phyloP scores from a whole-genome alignment of 1,284 basidiomycete genomes.

The Irpex sp. region DNA sequence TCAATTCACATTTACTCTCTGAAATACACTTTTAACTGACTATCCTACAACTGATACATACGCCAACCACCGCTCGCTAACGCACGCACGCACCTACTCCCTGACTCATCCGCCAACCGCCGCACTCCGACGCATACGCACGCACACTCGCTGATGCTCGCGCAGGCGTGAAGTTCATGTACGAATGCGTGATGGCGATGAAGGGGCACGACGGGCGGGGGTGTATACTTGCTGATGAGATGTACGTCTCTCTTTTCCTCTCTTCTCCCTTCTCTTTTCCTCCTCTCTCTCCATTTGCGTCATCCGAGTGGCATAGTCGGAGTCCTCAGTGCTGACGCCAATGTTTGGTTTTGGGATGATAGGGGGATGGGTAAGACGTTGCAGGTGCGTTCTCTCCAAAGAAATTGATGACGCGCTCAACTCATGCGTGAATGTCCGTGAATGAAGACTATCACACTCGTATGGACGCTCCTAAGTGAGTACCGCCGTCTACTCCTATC shows the following conservation, averaged over 20 bases:
- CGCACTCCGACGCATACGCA: not conserved
- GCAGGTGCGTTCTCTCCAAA: slow-evolving; percentile 42
- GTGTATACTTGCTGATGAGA: slow-evolving; percentile 96
- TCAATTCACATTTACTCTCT: not conserved
- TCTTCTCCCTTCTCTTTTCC: no score
- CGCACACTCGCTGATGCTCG: not conserved
- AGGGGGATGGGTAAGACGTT: slow-evolving; percentile 95
- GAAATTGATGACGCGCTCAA: not conserved
- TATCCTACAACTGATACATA: no score
- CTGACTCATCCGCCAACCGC: no score
- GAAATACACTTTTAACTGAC: no score
- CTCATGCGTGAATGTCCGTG: not conserved
- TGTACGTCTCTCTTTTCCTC: slow-evolving; percentile 43
- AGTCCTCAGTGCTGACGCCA: no score
- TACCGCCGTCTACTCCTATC: slow-evolving; percentile 3
- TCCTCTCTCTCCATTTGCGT: no score
- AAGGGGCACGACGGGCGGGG: slow-evolving; percentile 82
- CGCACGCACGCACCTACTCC: no score
- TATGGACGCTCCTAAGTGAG: slow-evolving; percentile 88
- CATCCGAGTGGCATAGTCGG: no score
- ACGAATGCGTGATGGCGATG: slow-evolving; percentile 95
- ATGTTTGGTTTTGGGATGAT: not conserved
- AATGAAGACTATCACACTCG: slow-evolving; percentile 66
- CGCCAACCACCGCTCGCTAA: no score
- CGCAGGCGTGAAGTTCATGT: slow-evolving; percentile 83